Percentiles rank a stretch among this genome's conserved stretches.
Evolutionary conservation across 192 early-diverging fungal species (phyloP).

Genomic region (Diversispora epigaea): DNA sequence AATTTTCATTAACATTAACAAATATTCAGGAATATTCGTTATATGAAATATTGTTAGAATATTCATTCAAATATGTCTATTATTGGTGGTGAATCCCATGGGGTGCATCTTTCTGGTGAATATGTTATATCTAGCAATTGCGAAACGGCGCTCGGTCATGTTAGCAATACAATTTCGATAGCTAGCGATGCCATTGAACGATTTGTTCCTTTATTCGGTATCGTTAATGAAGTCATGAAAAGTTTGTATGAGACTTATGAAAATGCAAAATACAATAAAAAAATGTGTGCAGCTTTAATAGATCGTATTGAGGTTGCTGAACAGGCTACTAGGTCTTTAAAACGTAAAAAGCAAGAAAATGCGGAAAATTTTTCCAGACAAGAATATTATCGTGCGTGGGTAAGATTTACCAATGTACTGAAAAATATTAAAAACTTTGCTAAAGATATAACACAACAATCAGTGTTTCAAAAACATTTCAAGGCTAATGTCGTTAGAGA

Average conservation of each 20-base stretch:
- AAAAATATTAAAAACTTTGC: slow-evolving; percentile 9
- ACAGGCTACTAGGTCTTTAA: not conserved
- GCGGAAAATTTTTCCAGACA: not conserved
- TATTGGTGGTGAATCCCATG: no score
- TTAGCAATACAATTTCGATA: no score
- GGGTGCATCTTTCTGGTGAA: no score
- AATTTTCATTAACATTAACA: no score
- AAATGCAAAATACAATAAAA: slow-evolving; percentile 12
- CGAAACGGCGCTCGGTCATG: no score
- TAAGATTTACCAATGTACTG: not conserved
- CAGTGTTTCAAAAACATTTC: slow-evolving; percentile 2
- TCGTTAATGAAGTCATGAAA: not conserved
- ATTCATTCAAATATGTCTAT: no score
- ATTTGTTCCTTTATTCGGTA: not conserved
- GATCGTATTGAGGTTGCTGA: slow-evolving; percentile 4
- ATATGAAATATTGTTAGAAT: no score
- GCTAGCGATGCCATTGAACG: not conserved
- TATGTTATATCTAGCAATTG: no score
- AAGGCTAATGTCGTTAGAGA: not conserved
- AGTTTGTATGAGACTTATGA: not conserved
- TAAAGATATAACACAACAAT: not conserved
- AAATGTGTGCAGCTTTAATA: not conserved
- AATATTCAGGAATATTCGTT: no score
- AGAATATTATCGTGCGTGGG: not conserved
- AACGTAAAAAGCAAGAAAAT: not conserved